A percentile compares a stretch with the other conserved stretches of the same genome.
Conservation (phyloP, 371 early-diverging fungal genomes). For the Mortierella sp. region DNA sequence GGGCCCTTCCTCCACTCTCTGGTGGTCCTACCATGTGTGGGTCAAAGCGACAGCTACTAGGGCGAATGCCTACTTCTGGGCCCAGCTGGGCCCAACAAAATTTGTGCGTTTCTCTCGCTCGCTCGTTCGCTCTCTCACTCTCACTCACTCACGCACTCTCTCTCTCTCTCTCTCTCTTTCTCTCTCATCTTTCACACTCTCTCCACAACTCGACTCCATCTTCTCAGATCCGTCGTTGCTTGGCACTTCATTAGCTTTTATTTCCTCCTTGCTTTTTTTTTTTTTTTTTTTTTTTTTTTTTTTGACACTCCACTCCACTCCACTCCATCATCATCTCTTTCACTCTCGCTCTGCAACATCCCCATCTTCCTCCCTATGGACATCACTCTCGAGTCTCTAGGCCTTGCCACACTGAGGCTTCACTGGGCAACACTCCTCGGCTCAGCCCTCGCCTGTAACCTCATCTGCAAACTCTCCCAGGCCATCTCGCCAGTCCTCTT, state of each 20-base stretch:
- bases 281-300: background rate
- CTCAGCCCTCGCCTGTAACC: conserved; percentile 59
- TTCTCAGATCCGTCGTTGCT: too few relatives aligned
- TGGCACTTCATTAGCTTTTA: too few relatives aligned
- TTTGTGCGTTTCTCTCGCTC: too few relatives aligned
- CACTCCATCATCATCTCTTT: background rate
- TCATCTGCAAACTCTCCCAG: conserved; percentile 67
- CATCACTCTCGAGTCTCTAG: conserved; percentile 33
- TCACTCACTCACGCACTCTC: too few relatives aligned
- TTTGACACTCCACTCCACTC: background rate
- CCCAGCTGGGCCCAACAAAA: background rate
- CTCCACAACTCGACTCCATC: too few relatives aligned
- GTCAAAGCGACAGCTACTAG: background rate
- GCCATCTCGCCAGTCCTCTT: conserved; percentile 66
- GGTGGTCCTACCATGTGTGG: too few relatives aligned
- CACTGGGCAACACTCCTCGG: conserved; percentile 61
- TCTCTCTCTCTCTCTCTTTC: background rate
- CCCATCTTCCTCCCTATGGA: background rate
- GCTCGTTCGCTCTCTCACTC: too few relatives aligned
- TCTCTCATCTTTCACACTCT: background rate
- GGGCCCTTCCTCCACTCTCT: background rate
- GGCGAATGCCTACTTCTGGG: too few relatives aligned
- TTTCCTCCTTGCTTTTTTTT: too few relatives aligned
- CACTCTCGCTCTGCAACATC: background rate
- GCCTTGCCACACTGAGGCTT: conserved; percentile 50